Evolutionary conservation across 2,329 filamentous ascomycete genomes (phyloP), one percentile per base, ranked within the genome.

Genomic region (Pseudopyricularia cyperi): DNA sequence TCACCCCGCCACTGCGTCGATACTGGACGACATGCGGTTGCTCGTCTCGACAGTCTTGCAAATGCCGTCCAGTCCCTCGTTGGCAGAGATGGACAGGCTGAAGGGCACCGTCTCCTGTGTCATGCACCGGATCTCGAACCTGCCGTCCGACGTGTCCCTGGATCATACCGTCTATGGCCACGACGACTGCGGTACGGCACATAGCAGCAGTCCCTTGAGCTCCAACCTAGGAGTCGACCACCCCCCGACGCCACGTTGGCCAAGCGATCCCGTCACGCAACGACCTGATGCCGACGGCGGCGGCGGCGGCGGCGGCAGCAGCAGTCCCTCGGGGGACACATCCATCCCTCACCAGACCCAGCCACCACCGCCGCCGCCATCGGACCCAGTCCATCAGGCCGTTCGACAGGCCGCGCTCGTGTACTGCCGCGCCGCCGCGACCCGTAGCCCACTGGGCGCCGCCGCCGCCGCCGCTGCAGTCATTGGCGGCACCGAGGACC

Each of bases 11-110:
- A 73, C 72, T 1, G 72, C 74, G 4, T 65, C 68, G 14, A 72
- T 79, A 50, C 68, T 79, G 3, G 75, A 79, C 52, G 70, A 75
- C 48, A 69, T 76, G 61, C 68, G 74, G 4, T 69, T 69, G 22
- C 62, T 79, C 1, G 63, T 76, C n/a, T 59, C 65, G 12, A 60
- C 68, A 3, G 68, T 76, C 0, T 55, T 74, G 5, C 60, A 64
- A 1, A 60, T 75, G n/a, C 66, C 71, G 0, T 53, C 58, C 2
- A 46, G 61, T 0, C 58, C 71, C 3, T 63, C 66, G 0, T 32
- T 56, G 0, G 66, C 67, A 24, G 65, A 72, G 30, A 57, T 71
- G 3, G 59, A 67, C 14, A 67, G 68, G 46, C 61, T 77, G 1
- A 59, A 62, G 26, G 62, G 62, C 0, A 67, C 67, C 0, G 68